Percentiles rank a stretch among this genome's conserved stretches.
Conservation (phyloP, 805 yeast species). For the Myxozyma geophila region DNA sequence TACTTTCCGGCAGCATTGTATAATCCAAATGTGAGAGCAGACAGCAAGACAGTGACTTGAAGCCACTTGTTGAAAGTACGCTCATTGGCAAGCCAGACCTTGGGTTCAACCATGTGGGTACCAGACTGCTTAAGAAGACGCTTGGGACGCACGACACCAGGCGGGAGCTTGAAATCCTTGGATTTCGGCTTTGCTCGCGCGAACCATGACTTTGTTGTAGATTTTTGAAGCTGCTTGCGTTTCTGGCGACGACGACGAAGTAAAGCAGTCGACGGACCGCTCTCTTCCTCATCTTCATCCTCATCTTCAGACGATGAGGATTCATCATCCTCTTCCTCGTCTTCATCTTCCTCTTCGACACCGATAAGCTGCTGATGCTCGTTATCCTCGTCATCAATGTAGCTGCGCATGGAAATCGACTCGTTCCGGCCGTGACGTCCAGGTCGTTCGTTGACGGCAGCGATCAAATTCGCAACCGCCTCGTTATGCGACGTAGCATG, state of each 20-base stretch:
- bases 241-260: slow-evolving; percentile 14
- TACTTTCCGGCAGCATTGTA: slow-evolving; percentile 62
- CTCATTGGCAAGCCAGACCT: slow-evolving; percentile 98
- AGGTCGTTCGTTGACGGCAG: slow-evolving; percentile 37
- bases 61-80: slow-evolving; percentile 97
- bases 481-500: neutral
- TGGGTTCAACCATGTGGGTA: slow-evolving; percentile 92
- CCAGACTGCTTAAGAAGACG: slow-evolving; percentile 83
- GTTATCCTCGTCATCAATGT: slow-evolving; percentile 24
- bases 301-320: slow-evolving; percentile 39
- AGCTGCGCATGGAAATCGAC: slow-evolving; percentile 30
- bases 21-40: slow-evolving; percentile 82
- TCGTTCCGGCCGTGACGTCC: slow-evolving; percentile 27
- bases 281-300: slow-evolving; percentile 41
- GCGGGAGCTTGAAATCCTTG: slow-evolving; percentile 57
- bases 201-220: slow-evolving; percentile 27
- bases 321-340: slow-evolving; percentile 51
- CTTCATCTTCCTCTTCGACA: slow-evolving; percentile 24
- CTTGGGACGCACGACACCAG: slow-evolving; percentile 85
- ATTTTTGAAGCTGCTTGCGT: slow-evolving; percentile 3
- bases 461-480: slow-evolving; percentile 20
- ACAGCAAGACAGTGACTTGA: slow-evolving; percentile 80
- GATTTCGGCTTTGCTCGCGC: slow-evolving; percentile 5
- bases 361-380: slow-evolving; percentile 27
- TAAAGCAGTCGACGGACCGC: slow-evolving; percentile 11